phyloP scores from a whole-genome alignment of 2,329 filamentous ascomycete genomes.

The Cladosporium sp. region DNA sequence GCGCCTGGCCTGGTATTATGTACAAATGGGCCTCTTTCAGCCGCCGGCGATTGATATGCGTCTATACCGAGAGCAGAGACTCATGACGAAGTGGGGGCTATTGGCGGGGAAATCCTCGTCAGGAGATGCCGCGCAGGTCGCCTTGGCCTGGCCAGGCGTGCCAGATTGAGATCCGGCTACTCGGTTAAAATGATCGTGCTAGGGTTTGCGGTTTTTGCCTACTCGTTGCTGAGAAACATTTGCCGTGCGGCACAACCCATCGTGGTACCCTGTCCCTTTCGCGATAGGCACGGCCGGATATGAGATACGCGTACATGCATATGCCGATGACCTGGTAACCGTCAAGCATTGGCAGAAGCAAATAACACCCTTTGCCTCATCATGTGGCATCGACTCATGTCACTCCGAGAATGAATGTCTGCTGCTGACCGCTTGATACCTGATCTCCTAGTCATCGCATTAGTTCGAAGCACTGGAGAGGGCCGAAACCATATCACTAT shows the following conservation, averaged over 20 bases:
- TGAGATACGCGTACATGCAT: constrained; percentile 8
- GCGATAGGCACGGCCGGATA: not conserved
- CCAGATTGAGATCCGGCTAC: not conserved
- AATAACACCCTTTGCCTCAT: not conserved
- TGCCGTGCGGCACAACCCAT: not conserved
- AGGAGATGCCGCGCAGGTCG: not conserved
- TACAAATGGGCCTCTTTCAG: constrained; percentile 7
- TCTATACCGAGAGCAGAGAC: constrained; percentile 8
- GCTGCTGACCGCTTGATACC: not conserved
- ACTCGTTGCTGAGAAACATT: not conserved
- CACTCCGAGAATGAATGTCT: not conserved
- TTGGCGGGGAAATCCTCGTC: not conserved
- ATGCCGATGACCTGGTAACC: not conserved
- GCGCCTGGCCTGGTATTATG: constrained; percentile 8
- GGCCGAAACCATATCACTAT: not conserved
- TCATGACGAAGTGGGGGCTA: constrained; percentile 13
- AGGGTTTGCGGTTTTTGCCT: constrained; percentile 8
- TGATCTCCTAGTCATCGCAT: not conserved
- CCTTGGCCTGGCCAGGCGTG: not conserved
- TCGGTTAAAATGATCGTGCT: constrained; percentile 2
- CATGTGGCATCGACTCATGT: not conserved
- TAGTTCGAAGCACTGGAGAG: not conserved
- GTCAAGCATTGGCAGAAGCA: not conserved
- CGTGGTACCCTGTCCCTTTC: not conserved
- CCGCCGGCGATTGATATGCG: constrained; percentile 6